A percentile compares a stretch with the other conserved stretches of the same genome.
These are phyloP conservation scores for Lipomyces yamadae DNA, from an alignment of 805 yeast species.

Conservation along the genomic window DNA sequence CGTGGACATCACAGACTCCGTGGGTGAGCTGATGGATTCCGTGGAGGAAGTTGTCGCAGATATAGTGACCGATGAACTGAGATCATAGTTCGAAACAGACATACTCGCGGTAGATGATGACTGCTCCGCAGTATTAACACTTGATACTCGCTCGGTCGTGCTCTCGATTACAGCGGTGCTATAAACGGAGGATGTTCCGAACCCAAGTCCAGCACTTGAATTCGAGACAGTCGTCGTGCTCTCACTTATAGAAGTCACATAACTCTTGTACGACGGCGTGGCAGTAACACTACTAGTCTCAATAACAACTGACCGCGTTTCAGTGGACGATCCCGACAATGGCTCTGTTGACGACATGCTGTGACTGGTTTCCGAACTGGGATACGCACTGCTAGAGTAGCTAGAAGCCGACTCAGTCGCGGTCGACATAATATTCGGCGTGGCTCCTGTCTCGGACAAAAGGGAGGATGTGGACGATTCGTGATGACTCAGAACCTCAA, in stretches of 20 bases:
- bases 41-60: background rate
- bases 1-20: background rate
- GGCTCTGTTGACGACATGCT: background rate
- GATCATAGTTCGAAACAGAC: background rate
- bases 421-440: conserved; percentile 41
- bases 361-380: background rate
- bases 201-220: background rate
- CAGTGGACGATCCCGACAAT: background rate
- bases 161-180: background rate
- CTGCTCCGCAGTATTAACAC: background rate
- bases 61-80: background rate
- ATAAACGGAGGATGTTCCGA: background rate
- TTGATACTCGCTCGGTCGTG: background rate
- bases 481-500: background rate
- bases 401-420: conserved; percentile 32
- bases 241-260: background rate
- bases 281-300: background rate
- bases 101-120: background rate
- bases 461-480: background rate
- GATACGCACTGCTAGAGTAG: background rate
- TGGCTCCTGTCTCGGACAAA: conserved; percentile 12
- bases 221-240: background rate
- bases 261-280: background rate
- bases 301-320: background rate
- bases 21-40: background rate